Evolutionary conservation across 163 green algal species (phyloP), one percentile per base, ranked within the genome.

Genomic region (Scenedesmus sp.): DNA sequence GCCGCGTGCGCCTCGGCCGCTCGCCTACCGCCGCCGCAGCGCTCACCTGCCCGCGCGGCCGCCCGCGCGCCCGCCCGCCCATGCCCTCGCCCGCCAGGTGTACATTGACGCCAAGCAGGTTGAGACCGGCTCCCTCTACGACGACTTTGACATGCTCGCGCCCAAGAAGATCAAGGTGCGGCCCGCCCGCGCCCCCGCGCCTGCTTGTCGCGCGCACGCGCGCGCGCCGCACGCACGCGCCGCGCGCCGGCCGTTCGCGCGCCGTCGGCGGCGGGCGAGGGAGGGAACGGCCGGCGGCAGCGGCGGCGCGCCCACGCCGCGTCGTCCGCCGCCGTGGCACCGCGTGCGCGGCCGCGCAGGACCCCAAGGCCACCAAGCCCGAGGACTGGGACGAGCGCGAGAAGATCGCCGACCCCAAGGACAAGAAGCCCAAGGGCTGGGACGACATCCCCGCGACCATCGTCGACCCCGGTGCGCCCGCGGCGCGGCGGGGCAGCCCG

Each of bases 101-200:
- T 84, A 91, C 20, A 89, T 97, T 63, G 93, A 97, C 87, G 77
- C 90, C 60, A 87, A 93, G 79, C 84, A 92, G 78, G 87, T 91
- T 45, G 80, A 80, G 5, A 75, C 70, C 26, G 93, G 93, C 28
- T 83, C 76, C 13, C 82, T 97, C 39, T 89, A 91, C 33, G 92
- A 95, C 50, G 93, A 96, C 83, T 97, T 90, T 85, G 91, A 94
- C 74, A 96, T 97, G 85, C 85, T 97, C 58, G 47, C 81, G 11
- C 92, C 93, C 47, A 93, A 87, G 74, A 83, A 83, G 50, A 96
- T 96, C 80, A 86, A 94, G 79, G 88, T 92, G 48, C 22, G 77
- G n/a, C n/a, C n/a, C n/a, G n/a, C n/a, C n/a, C n/a, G n/a, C n/a
- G n/a, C n/a, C n/a, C n/a, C n/a, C n/a, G n/a, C 56, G 56, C n/a